Evolutionary conservation across 129 eudicot genomes (phyloP).

Genomic region (Ambrosia artemisiifolia): DNA sequence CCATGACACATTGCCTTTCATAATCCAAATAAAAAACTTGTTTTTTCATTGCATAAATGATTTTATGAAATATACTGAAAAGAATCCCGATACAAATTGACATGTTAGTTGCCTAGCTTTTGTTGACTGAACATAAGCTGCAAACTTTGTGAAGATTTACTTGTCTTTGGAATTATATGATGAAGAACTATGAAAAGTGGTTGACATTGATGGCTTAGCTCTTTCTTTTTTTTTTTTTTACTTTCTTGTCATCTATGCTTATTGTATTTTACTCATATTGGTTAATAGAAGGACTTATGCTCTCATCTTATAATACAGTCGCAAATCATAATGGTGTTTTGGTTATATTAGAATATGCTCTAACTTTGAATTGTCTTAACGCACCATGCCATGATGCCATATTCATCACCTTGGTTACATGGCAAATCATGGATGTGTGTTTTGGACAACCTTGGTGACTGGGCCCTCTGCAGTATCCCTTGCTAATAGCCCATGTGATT

Average conservation of each 20-base stretch:
- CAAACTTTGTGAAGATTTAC: not conserved
- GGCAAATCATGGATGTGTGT: not conserved
- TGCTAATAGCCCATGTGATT: not conserved
- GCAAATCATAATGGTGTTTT: not conserved
- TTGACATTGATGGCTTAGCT: not conserved
- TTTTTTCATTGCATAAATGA: not conserved
- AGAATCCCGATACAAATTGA: not conserved
- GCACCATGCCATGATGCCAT: not conserved
- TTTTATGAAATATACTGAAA: not conserved
- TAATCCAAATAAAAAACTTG: not conserved
- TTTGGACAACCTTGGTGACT: not conserved
- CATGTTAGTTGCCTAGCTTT: not conserved
- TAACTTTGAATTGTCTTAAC: not conserved
- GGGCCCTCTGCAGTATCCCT: not conserved
- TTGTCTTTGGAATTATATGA: not conserved
- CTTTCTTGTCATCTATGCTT: not conserved
- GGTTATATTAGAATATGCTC: not conserved
- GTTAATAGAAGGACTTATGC: constrained; percentile 2
- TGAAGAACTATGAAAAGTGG: not conserved
- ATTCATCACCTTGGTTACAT: not conserved
- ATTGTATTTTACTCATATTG: not conserved
- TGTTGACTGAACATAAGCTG: constrained; percentile 7
- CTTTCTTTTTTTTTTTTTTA: not conserved
- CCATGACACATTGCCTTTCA: too few relatives aligned
- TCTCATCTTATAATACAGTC: not conserved